Evolutionary conservation across 108 stramenopile species (phyloP).

Genomic region (Asterionellopsis glacialis): DNA sequence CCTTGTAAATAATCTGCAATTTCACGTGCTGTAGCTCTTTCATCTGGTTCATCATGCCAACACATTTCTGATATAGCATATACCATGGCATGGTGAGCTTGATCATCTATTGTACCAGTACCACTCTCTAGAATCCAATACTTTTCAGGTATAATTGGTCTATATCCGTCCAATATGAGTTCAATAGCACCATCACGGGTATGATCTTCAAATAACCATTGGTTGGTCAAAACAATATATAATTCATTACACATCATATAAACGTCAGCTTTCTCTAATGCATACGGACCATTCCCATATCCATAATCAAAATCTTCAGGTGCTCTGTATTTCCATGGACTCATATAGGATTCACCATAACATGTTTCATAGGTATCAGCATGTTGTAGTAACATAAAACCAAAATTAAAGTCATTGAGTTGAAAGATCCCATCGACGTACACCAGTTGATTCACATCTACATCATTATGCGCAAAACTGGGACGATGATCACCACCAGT

Average conservation of each 20-base stretch:
- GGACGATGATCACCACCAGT: background rate
- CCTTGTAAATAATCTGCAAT: background rate
- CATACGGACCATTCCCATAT: background rate
- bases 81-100: constrained; percentile 37
- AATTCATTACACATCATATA: constrained; percentile 66
- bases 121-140: background rate
- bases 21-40: constrained; percentile 37
- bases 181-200: background rate
- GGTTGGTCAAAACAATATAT: constrained; percentile 37
- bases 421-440: constrained; percentile 11
- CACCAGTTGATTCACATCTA: constrained; percentile 8
- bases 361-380: background rate
- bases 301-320: background rate
- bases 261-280: constrained; percentile 55
- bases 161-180: constrained; percentile 22
- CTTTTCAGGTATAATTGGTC: constrained; percentile 40
- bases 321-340: background rate
- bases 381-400: background rate
- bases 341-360: background rate
- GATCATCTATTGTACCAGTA: constrained; percentile 15
- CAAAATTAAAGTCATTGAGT: constrained; percentile 11
- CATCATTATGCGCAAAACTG: constrained; percentile 4
- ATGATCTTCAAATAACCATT: background rate
- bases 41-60: constrained; percentile 38
- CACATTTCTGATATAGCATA: constrained; percentile 39